Base-by-base conservation (phyloP, 2,329 filamentous ascomycete genomes). In the Aspergillus neoniger region DNA sequence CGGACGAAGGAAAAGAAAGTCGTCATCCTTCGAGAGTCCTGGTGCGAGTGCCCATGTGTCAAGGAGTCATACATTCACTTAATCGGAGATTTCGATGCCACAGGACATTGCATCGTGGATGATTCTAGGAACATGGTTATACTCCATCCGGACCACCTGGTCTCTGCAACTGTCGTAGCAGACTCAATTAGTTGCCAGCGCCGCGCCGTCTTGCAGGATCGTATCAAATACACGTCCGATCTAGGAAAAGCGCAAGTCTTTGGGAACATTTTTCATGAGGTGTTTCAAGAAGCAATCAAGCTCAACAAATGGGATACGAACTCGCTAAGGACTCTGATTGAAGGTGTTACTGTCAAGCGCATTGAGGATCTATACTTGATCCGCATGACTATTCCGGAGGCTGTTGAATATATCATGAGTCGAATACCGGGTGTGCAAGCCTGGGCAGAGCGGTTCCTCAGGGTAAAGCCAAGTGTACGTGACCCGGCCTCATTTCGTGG, bases 131-230 rank as follows among this genome's bases (percentile, higher is more conserved):
- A 95, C 69, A 90, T 98, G 75, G 80, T 99, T 54, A 92, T 99
- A 59, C 79, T 99, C 14, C 93, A 99, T 71, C 95, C 95, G 0
- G 95, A 99, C 71, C 93, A 98, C 77, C 85, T 99, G 36, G 90
- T 99, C 56, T 98, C 95, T 2, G 90, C 95, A 2, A 98, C 95
- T 0, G 92, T 96, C 5, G 90, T 99, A 47, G 93, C 92, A n/a
- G 95, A 99, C 76, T 96, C 95, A 0, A 96, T 98, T 73, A 89
- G 88, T 23, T 99, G 95, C 72, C 88, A 91, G 73, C 89, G 95
- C 17, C 89, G 94, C 65, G 92, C 95, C 30, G 94, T 98, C 1
- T 84, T 99, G 25, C 93, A 98, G 75, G 94, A 99, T 74, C 89
- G 95, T 32, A 89, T 99, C 69, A 98, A 98, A 76, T 91, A 92